Percentiles rank a stretch among this genome's conserved stretches.
Evolutionary conservation across 257 asterid genomes (phyloP).

Genomic region (Lycium ferocissimum): DNA sequence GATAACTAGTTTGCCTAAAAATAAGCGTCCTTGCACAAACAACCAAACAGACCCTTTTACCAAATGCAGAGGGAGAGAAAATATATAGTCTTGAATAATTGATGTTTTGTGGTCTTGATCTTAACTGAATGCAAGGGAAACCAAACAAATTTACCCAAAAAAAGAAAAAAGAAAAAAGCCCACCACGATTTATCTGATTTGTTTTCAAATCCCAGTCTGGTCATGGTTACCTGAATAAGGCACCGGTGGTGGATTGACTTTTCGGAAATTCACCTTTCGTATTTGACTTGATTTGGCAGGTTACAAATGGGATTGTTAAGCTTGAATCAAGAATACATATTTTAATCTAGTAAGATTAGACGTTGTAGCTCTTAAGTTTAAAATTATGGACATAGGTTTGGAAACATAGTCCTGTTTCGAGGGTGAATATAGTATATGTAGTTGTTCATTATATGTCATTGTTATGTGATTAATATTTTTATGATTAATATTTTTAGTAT

Average conservation of each 20-base stretch:
- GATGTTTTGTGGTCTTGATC: slow-evolving; percentile 23
- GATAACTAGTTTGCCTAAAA: neutral
- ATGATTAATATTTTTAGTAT: neutral
- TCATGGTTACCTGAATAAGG: neutral
- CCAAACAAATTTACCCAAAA: neutral
- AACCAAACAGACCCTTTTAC: neutral
- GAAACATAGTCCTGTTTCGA: neutral
- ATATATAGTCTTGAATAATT: neutral
- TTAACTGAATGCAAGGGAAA: neutral
- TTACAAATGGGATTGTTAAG: neutral
- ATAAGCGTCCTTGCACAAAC: neutral
- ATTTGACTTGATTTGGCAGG: neutral
- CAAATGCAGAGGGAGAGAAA: neutral
- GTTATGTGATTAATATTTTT: neutral
- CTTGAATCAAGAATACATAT: neutral
- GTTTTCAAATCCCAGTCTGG: neutral
- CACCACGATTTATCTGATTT: neutral
- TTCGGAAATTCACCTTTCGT: neutral
- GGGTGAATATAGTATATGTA: neutral
- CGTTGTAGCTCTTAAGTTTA: neutral
- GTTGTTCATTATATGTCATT: neutral
- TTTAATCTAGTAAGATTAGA: neutral
- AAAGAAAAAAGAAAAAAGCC: neutral
- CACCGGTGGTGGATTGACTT: neutral
- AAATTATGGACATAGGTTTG: neutral